Evolutionary conservation across 352 stramenopile genomes (phyloP), one percentile per base, ranked within the genome.

Genomic region (Stephanocyclus meneghinianus): DNA sequence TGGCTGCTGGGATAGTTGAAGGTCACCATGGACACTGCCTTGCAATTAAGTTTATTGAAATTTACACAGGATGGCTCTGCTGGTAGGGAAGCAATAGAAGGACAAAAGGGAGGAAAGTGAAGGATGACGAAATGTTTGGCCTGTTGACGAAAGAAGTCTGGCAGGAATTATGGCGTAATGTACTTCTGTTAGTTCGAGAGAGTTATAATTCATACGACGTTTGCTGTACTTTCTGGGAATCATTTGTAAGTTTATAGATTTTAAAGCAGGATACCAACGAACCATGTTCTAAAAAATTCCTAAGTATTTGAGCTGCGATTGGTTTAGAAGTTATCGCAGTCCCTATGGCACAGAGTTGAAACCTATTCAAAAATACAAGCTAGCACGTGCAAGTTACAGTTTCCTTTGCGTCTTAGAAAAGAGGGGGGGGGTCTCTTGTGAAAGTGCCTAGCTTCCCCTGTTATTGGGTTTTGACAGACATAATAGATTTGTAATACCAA

Each of bases 1-100:
- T 40, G 69, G 76, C 47, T 83, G 76, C 53, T 78, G 62, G 61
- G 69, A 77, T 56, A 77, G 62, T 60, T 66, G 67, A 40, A 15
- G 2, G 42, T 59, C 21, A 62, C 35, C 35, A 62, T 62, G 26
- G 53, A 10, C 45, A 21, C n/a, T 53, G 45, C 6, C 0, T 21
- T 26, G 51, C 0, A 30, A 35, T 32, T 30, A 30, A 35, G 4
- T 5, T 35, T 32, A 35, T 26, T 26, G 21, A 26, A 26, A 26
- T 26, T 26, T 1, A 26, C 21, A 26, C 21, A 30, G 5, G 16
- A 35, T 59, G 9, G 29, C 2, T 59, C 11, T 10, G 51, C 21
- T 5, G 21, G 9, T 53, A 59, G 26, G 11, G 5, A 29, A 11
- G 0, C 7, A 42, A 62, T 42, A 42, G 8, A 9, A 35, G 18